Evolutionary conservation across 2,329 filamentous ascomycete species (phyloP), one percentile per base, ranked within the genome.

Genomic region (Fusarium sp.): DNA sequence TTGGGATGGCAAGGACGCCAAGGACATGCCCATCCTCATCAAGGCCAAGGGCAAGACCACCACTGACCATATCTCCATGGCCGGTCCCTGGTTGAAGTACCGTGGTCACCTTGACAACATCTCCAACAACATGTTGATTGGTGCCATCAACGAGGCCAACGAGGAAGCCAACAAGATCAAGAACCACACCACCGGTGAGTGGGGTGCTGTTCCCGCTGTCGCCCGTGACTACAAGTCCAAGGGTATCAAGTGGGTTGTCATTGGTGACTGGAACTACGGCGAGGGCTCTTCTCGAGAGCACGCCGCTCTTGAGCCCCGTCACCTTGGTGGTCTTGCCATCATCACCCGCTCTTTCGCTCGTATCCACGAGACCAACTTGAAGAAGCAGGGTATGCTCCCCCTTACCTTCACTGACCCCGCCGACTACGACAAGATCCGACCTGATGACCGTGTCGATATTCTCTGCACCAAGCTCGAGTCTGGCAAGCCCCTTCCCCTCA

Each of bases 381-480:
- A 99, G 93, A 99, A 99, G 91, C 96, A 99, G 90, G 96, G 96
- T 84, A 98, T 99, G 95, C 92, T 99, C 85, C 96, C 96, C 78
- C 89, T 99, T 73, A 98, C 94, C 77, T 99, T 99, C 85, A 84
- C 89, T 62, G 90, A 98, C 80, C 95, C 95, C 60, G 95, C 91
- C 80, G 96, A 99, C 83, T 99, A 99, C 83, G 96, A 99, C 82
- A 97, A 93, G 89, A 94, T 99, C 82, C 89, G 91, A 80, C 92
- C 94, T 73, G 91, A 96, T 67, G 96, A 97, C 87, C 94, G 91
- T 84, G 82, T 98, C 75, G 94, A 98, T 81, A 86, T 99, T 65
- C 84, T 94, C 78, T 91, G 89, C 88, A 98, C 95, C 46, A 88
- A 98, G 84, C 86, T 99, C 69, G 93, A 88, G 62, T 93, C 97